These are phyloP conservation scores for Irpex sp. DNA, from an alignment of 1,284 basidiomycete genomes.

Conservation along the genomic window DNA sequence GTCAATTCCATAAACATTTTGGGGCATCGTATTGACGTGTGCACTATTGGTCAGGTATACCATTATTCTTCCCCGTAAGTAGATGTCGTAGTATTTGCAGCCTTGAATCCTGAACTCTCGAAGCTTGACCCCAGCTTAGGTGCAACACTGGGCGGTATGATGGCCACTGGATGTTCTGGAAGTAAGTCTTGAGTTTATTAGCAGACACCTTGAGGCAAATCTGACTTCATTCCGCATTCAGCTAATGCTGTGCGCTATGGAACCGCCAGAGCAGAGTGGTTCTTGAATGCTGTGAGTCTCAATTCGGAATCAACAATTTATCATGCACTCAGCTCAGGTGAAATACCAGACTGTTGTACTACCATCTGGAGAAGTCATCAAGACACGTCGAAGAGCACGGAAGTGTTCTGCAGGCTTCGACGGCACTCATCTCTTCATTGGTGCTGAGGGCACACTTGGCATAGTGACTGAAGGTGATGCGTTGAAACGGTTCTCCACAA, in stretches of 20 bases:
- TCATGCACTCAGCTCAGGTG: too few species aligned
- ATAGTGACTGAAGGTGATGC: constrained; percentile 82
- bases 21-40: not conserved
- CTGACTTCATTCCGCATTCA: not conserved
- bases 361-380: constrained; percentile 89
- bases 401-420: constrained; percentile 94
- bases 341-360: constrained; percentile 77
- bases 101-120: not conserved
- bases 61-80: constrained; percentile 85
- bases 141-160: constrained; percentile 92
- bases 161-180: constrained; percentile 79
- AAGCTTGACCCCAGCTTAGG: constrained; percentile 75
- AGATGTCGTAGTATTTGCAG: not conserved
- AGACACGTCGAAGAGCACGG: constrained; percentile 80
- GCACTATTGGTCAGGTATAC: constrained; percentile 39
- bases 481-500: not conserved
- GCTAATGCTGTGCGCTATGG: constrained; percentile 71
- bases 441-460: constrained; percentile 92
- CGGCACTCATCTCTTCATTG: constrained; percentile 88
- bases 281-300: constrained; percentile 70
- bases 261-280: constrained; percentile 45
- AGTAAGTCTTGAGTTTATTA: constrained; percentile 39
- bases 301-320: too few species aligned
- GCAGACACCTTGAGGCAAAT: not conserved
- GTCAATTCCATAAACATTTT: not conserved